Evolutionary conservation across 805 yeast genomes (phyloP).

Genomic region (Ascoidea asiatica): DNA sequence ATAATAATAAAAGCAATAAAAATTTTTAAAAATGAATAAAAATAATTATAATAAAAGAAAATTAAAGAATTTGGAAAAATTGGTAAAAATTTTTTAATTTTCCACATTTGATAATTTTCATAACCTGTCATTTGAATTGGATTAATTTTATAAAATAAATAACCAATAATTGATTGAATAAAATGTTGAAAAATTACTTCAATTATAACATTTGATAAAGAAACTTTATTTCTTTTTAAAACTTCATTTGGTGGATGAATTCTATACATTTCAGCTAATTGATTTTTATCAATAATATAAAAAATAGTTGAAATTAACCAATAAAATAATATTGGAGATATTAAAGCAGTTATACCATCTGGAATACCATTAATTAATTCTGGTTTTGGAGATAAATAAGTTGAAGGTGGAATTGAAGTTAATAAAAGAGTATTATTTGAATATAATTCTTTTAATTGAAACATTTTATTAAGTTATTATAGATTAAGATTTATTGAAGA

Average conservation of each 20-base stretch:
- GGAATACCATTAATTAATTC: slow-evolving; percentile 45
- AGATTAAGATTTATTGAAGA: neutral
- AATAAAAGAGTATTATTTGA: neutral
- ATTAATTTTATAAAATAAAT: slow-evolving; percentile 40
- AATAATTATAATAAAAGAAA: slow-evolving; percentile 45
- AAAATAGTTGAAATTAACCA: slow-evolving; percentile 70
- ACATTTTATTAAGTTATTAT: too few relatives aligned
- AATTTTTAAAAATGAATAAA: slow-evolving; percentile 45
- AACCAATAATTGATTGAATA: slow-evolving; percentile 68
- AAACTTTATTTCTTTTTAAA: slow-evolving; percentile 57
- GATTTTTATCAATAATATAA: slow-evolving; percentile 59
- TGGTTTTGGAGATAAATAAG: slow-evolving; percentile 18
- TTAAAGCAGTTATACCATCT: slow-evolving; percentile 60
- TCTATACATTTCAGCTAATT: slow-evolving; percentile 71
- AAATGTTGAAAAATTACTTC: slow-evolving; percentile 82
- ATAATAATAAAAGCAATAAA: slow-evolving; percentile 55
- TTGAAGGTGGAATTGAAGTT: slow-evolving; percentile 17
- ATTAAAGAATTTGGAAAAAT: slow-evolving; percentile 34
- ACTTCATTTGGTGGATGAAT: slow-evolving; percentile 91
- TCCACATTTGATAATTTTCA: slow-evolving; percentile 35
- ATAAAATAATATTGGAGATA: slow-evolving; percentile 69
- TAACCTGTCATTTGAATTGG: slow-evolving; percentile 36
- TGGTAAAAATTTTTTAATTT: slow-evolving; percentile 24
- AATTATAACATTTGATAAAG: slow-evolving; percentile 51
- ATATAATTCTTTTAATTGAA: neutral